Percentiles rank a stretch among this genome's conserved stretches.
Conservation (phyloP, 208 protist species). For the Acanthamoeba royreba region DNA sequence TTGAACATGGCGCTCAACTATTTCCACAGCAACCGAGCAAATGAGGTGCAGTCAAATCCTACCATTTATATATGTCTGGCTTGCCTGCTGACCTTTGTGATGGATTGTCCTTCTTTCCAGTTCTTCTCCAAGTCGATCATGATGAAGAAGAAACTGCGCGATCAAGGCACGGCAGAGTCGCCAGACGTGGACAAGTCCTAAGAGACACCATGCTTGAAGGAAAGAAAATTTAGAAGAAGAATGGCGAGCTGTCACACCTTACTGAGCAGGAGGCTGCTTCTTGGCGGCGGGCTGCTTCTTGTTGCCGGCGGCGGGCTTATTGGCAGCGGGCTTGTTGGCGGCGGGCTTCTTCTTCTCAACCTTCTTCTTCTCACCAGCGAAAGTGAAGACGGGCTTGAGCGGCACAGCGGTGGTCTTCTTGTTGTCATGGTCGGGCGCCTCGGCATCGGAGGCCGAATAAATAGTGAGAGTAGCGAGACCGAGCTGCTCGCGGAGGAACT, state of each 20-base stretch:
- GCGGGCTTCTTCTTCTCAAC: background rate
- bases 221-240: background rate
- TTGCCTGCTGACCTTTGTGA: background rate
- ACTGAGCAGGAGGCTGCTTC: background rate
- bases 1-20: background rate
- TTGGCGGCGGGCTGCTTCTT: background rate
- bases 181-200: background rate
- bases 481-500: background rate
- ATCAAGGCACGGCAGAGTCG: background rate
- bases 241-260: background rate
- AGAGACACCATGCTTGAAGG: background rate
- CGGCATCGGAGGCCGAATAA: background rate
- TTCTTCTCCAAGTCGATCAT: background rate
- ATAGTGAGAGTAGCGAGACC: background rate
- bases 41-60: background rate
- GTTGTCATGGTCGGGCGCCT: conserved; percentile 1
- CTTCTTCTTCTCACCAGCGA: conserved; percentile 36
- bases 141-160: too few relatives aligned
- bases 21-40: background rate
- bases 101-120: background rate
- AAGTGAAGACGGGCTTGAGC: conserved; percentile 35
- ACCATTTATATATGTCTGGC: background rate
- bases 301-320: background rate
- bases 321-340: background rate
- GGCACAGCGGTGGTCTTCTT: conserved; percentile 31